A percentile compares a stretch with the other conserved stretches of the same genome.
These are phyloP conservation scores for Emergomyces africanus DNA, from an alignment of 2,329 filamentous ascomycete genomes.

Conservation along the genomic window DNA sequence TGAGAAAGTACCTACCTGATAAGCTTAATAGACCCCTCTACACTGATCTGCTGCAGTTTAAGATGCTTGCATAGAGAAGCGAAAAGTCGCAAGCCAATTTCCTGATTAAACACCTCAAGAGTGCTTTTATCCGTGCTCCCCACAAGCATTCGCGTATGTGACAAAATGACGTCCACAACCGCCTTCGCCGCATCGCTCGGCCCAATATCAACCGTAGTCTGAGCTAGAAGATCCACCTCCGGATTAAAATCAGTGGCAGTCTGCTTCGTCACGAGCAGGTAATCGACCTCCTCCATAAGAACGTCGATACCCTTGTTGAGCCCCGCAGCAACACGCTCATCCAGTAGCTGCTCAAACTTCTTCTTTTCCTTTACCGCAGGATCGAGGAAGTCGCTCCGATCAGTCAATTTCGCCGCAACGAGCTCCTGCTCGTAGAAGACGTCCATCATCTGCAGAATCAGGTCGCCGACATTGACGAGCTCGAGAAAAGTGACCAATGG, in stretches of 20 bases:
- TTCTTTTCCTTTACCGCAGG: slow-evolving; percentile 91
- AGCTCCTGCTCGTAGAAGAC: slow-evolving; percentile 98
- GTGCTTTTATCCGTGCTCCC: slow-evolving; percentile 97
- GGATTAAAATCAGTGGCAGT: slow-evolving; percentile 85
- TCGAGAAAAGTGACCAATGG: slow-evolving; percentile 93
- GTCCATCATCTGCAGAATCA: slow-evolving; percentile 98
- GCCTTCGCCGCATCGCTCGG: slow-evolving; percentile 66
- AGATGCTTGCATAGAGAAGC: slow-evolving; percentile 90
- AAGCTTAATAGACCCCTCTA: slow-evolving; percentile 77
- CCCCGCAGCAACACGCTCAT: slow-evolving; percentile 89
- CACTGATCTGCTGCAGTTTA: slow-evolving; percentile 86
- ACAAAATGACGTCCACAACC: slow-evolving; percentile 73
- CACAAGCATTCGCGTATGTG: slow-evolving; percentile 83
- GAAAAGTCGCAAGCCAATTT: slow-evolving; percentile 88
- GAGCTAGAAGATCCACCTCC: slow-evolving; percentile 23
- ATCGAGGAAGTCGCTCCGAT: slow-evolving; percentile 89
- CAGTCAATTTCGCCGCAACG: slow-evolving; percentile 65
- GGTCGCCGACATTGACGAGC: slow-evolving; percentile 91
- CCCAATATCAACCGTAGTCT: slow-evolving; percentile 36
- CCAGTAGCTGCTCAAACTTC: slow-evolving; percentile 96
- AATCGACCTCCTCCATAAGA: slow-evolving; percentile 96
- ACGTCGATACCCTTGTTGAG: slow-evolving; percentile 97
- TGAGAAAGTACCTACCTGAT: slow-evolving; percentile 46
- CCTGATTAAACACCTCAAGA: slow-evolving; percentile 96
- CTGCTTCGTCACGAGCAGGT: slow-evolving; percentile 81